Evolutionary conservation across 2,329 filamentous ascomycete genomes (phyloP), one percentile per base, ranked within the genome.

Genomic region (Penicillium verrucosum): DNA sequence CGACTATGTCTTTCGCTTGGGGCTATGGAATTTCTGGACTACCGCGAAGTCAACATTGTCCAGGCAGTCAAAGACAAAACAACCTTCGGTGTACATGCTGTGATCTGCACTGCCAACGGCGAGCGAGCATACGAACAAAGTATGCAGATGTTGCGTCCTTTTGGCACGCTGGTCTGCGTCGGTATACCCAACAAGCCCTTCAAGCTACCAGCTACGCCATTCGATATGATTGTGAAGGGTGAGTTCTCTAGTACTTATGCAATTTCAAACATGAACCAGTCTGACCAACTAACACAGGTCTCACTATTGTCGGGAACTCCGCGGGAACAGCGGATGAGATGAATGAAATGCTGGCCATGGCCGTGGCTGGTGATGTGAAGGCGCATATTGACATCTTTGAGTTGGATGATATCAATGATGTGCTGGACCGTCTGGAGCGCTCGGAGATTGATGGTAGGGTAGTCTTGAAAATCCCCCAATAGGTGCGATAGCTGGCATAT

Each of bases 151-250:
- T 68, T 78, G n/a, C 70, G 78, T 10, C 75, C 74, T 7, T 70
- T 75, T n/a, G 78, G 78, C 0, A 78, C 79, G 0, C 70, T 80
- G 36, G 77, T 80, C 1, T 80, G 78, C 34, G 77, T 80, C 5
- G 78, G 78, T 1, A 70, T 80, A 37, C 78, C 78, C 10, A 77
- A 73, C 45, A 65, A 70, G 5, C 72, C 70, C 3, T 79, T 77
- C 58, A 72, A 72, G 60, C 68, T 80, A 18, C 77, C 77, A 5
- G 77, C 78, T 58, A 75, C 74, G 6, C 78, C 78, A 0, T 75
- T 80, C 25, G 74, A 78, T 30, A 79, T 80, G 72, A 76, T 77
- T 37, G 76, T 78, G 27, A 74, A 73, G 62, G 77, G 76, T 74
- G 57, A 48, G 63, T 49, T 16, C n/a, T 18, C 18, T 18, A 2